These are phyloP conservation scores for Thalassiosira delicatula DNA, from an alignment of 352 stramenopile genomes.

Conservation along the genomic window DNA sequence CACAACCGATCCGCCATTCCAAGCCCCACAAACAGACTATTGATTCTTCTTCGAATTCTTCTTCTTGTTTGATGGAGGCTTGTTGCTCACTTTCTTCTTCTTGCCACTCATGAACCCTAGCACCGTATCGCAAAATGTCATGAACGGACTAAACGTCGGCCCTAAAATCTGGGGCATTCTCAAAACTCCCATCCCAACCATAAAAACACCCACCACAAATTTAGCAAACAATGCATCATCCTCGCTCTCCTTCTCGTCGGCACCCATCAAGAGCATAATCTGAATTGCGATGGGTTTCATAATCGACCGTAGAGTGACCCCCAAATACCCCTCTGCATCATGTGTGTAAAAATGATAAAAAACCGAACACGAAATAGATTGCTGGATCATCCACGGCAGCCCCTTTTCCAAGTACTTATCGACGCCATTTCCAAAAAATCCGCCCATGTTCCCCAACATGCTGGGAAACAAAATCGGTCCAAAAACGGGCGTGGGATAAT, in stretches of 20 bases:
- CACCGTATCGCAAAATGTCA: constrained; percentile 15
- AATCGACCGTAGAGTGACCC: constrained; percentile 52
- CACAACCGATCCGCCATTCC: too few relatives aligned
- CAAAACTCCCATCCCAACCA: constrained; percentile 74
- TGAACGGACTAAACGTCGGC: constrained; percentile 76
- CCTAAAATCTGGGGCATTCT: constrained; percentile 76
- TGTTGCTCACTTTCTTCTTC: constrained; percentile 18
- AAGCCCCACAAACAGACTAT: constrained; percentile 6
- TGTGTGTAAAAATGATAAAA: constrained; percentile 83
- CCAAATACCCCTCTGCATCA: constrained; percentile 71
- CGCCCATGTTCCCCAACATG: constrained; percentile 81
- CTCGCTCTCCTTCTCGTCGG: constrained; percentile 47
- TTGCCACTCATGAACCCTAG: constrained; percentile 30
- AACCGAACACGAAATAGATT: constrained; percentile 73
- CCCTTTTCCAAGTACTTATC: constrained; percentile 73
- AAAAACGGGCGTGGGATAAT: constrained; percentile 81
- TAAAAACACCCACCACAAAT: constrained; percentile 71
- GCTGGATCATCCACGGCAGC: constrained; percentile 80
- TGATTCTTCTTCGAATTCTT: constrained; percentile 57
- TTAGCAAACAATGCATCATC: constrained; percentile 72
- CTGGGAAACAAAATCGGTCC: constrained; percentile 79
- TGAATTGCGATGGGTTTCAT: constrained; percentile 51
- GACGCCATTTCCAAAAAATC: constrained; percentile 77
- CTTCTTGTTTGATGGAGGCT: constrained; percentile 20
- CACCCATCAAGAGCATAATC: constrained; percentile 46